Evolutionary conservation across 169 alveolate species (phyloP).

Genomic region (Cryptosporidium sp.): DNA sequence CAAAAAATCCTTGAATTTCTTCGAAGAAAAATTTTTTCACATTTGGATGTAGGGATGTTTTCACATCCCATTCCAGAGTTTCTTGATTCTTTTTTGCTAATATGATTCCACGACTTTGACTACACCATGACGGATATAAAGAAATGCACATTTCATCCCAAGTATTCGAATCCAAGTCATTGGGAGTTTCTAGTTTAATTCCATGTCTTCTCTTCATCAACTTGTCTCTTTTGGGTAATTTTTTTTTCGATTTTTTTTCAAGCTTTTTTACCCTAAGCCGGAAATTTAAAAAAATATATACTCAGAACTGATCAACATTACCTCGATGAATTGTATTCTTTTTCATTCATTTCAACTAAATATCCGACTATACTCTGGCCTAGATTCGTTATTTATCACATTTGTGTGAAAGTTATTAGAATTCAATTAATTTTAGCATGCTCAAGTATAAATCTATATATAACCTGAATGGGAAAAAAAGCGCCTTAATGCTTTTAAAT

Average conservation of each 20-base stretch:
- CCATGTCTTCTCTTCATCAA: slow-evolving; percentile 27
- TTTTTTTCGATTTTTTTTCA: neutral
- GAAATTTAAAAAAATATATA: too few relatives aligned
- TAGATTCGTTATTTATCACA: too few relatives aligned
- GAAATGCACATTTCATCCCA: slow-evolving; percentile 58
- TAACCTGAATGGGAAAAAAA: neutral
- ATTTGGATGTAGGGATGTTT: slow-evolving; percentile 54
- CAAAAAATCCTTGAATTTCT: slow-evolving; percentile 17
- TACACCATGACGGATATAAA: slow-evolving; percentile 48
- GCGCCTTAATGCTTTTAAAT: neutral
- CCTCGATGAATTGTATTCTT: neutral
- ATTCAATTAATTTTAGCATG: neutral
- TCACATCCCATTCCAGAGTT: slow-evolving; percentile 18
- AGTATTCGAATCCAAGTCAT: slow-evolving; percentile 15
- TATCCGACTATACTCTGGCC: too few relatives aligned
- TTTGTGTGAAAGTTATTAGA: neutral
- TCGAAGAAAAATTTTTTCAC: slow-evolving; percentile 8
- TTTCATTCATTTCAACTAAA: neutral
- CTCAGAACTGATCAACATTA: neutral
- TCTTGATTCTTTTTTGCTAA: slow-evolving; percentile 14
- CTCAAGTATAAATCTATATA: neutral
- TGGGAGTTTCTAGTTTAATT: slow-evolving; percentile 8
- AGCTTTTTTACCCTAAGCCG: neutral
- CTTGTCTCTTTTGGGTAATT: neutral
- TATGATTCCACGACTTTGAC: slow-evolving; percentile 42